These are phyloP conservation scores for Lenzites betulinus DNA, from an alignment of 768 basidiomycete genomes.

Conservation along the genomic window DNA sequence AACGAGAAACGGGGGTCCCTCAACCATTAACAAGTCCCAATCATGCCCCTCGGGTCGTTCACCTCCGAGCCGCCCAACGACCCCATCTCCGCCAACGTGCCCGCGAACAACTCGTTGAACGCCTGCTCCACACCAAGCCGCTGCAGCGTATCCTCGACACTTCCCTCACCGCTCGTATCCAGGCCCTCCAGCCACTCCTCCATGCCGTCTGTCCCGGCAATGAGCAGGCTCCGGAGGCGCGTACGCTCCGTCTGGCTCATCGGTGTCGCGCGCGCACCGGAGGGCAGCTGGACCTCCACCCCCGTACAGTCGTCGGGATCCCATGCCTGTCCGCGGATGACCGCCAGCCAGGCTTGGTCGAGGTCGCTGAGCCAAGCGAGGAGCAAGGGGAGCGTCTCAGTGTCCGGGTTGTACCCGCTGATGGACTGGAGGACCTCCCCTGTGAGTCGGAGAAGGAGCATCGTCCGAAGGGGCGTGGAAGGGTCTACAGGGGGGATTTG, in stretches of 20 bases:
- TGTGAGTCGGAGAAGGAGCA: conserved; percentile 71
- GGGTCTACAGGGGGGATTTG: conserved; percentile 77
- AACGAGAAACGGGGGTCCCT: neutral
- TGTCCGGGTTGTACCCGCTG: conserved; percentile 56
- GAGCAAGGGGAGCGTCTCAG: conserved; percentile 49
- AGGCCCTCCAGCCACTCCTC: conserved; percentile 66
- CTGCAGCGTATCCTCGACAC: conserved; percentile 43
- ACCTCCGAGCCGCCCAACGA: conserved; percentile 38
- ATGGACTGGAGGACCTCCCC: conserved; percentile 64
- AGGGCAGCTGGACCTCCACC: conserved; percentile 44
- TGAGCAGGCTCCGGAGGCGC: conserved; percentile 65
- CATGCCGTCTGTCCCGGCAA: conserved; percentile 56
- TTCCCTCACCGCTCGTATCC: conserved; percentile 27
- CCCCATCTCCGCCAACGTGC: conserved; percentile 63
- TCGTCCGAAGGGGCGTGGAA: conserved; percentile 64
- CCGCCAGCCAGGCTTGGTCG: conserved; percentile 73
- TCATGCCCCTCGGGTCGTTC: conserved; percentile 28
- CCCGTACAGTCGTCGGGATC: conserved; percentile 49
- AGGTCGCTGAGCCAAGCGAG: conserved; percentile 72
- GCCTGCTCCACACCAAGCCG: conserved; percentile 57
- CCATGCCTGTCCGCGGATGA: conserved; percentile 68
- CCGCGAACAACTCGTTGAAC: conserved; percentile 64
- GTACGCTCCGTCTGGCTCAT: conserved; percentile 73
- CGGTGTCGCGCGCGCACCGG: conserved; percentile 43
- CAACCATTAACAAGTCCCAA: conserved; percentile 29